Evolutionary conservation across 2,329 filamentous ascomycete genomes (phyloP).

Genomic region (Chaetomium globosum): DNA sequence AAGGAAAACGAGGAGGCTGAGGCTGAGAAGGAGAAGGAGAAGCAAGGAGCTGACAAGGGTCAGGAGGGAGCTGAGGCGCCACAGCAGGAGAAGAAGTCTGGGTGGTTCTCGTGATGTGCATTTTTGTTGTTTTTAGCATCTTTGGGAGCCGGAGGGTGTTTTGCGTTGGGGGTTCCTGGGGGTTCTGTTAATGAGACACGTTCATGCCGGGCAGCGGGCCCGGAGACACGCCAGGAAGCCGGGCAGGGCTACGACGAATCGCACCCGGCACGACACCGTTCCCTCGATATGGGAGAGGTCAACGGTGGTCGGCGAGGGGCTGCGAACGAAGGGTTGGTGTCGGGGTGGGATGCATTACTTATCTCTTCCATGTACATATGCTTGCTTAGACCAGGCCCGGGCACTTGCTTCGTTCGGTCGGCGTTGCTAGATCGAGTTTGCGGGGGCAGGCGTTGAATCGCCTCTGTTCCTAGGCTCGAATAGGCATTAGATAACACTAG

Average conservation of each 20-base stretch:
- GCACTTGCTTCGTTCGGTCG: slow-evolving; percentile 27
- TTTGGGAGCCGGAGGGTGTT: slow-evolving; percentile 20
- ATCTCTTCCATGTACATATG: slow-evolving; percentile 17
- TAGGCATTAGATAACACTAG: slow-evolving; percentile 27
- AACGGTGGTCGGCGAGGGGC: neutral
- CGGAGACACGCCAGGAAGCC: slow-evolving; percentile 5
- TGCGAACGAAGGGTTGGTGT: slow-evolving; percentile 12
- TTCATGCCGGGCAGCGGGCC: slow-evolving; percentile 17
- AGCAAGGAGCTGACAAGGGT: slow-evolving; percentile 24
- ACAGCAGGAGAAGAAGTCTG: slow-evolving; percentile 29
- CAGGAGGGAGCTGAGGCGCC: slow-evolving; percentile 11
- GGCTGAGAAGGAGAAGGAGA: slow-evolving; percentile 21
- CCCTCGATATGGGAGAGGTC: neutral
- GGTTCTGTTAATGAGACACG: slow-evolving; percentile 31
- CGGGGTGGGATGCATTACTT: slow-evolving; percentile 25
- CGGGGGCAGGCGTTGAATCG: slow-evolving; percentile 25
- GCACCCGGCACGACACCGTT: slow-evolving; percentile 11
- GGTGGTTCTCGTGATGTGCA: slow-evolving; percentile 26
- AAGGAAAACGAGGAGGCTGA: slow-evolving; percentile 31
- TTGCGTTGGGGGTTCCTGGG: slow-evolving; percentile 15
- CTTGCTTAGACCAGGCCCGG: slow-evolving; percentile 26
- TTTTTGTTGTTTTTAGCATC: slow-evolving; percentile 24
- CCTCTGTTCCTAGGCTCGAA: slow-evolving; percentile 11
- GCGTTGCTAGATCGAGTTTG: slow-evolving; percentile 23
- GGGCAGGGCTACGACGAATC: slow-evolving; percentile 10